Base-by-base conservation (phyloP, 1,139 yeast genomes). In the Scheffersomyces titani region DNA sequence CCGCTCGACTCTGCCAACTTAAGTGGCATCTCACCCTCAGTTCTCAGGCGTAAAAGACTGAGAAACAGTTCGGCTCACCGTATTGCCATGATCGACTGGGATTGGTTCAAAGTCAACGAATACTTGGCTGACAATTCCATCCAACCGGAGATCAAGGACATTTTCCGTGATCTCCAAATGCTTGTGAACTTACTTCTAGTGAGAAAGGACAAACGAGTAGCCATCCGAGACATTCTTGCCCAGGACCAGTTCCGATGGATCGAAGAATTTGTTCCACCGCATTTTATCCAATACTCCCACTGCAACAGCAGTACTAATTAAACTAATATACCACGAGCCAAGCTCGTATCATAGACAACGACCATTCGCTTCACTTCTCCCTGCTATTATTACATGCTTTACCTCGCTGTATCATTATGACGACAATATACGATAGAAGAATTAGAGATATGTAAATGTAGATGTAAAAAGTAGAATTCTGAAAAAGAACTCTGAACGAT, bases 61-160 rank as follows among this genome's bases (percentile, higher is more conserved):
- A 80, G 85, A 50, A 83, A 87, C 53, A 83, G 88, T 58, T 86
- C 92, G 0, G 88, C 97, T 1, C 97, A 93, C 71, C 77, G 98
- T 57, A 94, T 94, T 49, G 98, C 98, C 6, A 85, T 94, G 71
- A 88, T 91, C 49, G 96, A 90, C 61, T 94, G 99, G 99, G 83
- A 83, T 49, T 94, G 98, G 98, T 80, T 69, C 61, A 62, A 64
- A 5, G 66, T 71, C 9, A 56, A 64, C n/a, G 72, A 70, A 5
- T 48, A 52, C 51, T 58, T 70, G 52, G 60, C 61, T 16, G 63
- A 63, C 49, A 60, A 58, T 16, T 55, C 57, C 1, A 40, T 67
- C 3, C 64, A 63, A 40, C 57, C 55, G 1, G 69, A 65, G 44
- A 62, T 68, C n/a, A 67, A 64, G 53, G 49, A 44, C 5, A 71